Evolutionary conservation across 768 basidiomycete genomes (phyloP).

Genomic region (Daedalea quercina): DNA sequence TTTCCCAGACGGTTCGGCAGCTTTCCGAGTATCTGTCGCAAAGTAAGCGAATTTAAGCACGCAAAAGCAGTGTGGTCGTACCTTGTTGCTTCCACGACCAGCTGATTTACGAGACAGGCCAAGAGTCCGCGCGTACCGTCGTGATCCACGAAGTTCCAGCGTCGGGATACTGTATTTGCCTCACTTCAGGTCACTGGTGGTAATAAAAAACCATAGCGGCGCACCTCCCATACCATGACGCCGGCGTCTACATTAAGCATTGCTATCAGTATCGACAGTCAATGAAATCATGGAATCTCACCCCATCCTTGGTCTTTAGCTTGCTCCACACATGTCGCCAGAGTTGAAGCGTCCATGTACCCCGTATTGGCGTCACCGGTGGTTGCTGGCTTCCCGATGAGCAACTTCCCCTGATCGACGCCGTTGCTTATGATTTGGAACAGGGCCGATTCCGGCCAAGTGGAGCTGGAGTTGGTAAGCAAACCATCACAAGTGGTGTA

Average conservation of each 20-base stretch:
- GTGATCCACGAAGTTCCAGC: conserved; percentile 32
- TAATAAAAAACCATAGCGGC: neutral
- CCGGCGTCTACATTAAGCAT: conserved; percentile 24
- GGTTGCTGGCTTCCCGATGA: conserved; percentile 49
- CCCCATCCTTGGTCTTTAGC: conserved; percentile 65
- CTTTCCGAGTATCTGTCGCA: no score
- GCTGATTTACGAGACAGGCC: conserved; percentile 18
- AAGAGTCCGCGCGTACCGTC: conserved; percentile 29
- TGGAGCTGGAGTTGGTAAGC: conserved; percentile 47
- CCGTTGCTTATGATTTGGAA: conserved; percentile 48
- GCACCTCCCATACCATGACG: conserved; percentile 36
- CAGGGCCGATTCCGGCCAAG: conserved; percentile 55
- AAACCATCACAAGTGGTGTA: conserved; percentile 61
- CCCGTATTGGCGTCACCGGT: conserved; percentile 38
- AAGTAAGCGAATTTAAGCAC: no score
- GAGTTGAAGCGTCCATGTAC: conserved; percentile 49
- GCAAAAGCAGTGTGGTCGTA: no score
- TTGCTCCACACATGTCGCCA: conserved; percentile 53
- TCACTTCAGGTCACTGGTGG: neutral
- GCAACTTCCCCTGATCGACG: conserved; percentile 41
- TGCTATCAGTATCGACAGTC: conserved; percentile 2
- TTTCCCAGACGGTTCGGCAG: no score
- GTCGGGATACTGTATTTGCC: conserved; percentile 29
- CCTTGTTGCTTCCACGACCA: no score
- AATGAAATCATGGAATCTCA: conserved; percentile 26